These are phyloP conservation scores for Astrothelium subdiscretum DNA, from an alignment of 495 filamentous ascomycete genomes.

Conservation along the genomic window DNA sequence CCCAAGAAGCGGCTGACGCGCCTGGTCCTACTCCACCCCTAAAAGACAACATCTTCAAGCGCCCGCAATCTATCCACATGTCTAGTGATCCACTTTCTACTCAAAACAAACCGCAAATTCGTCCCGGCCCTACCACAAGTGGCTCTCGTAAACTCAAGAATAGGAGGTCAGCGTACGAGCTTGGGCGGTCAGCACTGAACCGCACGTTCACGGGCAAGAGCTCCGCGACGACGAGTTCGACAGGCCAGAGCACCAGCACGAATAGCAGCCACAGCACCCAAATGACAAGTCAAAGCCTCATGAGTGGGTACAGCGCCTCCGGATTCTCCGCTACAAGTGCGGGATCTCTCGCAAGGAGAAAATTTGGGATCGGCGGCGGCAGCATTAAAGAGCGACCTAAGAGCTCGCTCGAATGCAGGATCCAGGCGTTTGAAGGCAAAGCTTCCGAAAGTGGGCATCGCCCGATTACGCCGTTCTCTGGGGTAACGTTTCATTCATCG, in stretches of 20 bases:
- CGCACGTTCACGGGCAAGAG: constrained; percentile 82
- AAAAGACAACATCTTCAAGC: constrained; percentile 40
- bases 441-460: constrained; percentile 28
- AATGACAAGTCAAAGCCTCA: constrained; percentile 70
- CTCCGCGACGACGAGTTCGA: constrained; percentile 62
- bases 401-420: constrained; percentile 37
- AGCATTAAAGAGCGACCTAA: constrained; percentile 38
- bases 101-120: constrained; percentile 22
- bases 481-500: constrained; percentile 73
- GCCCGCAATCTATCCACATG: constrained; percentile 39
- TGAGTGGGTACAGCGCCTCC: constrained; percentile 86
- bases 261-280: constrained; percentile 61
- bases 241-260: constrained; percentile 59
- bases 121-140: constrained; percentile 21
- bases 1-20: constrained; percentile 22
- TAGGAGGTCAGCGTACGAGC: constrained; percentile 76
- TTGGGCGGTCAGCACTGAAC: constrained; percentile 55
- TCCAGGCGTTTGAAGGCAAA: constrained; percentile 24
- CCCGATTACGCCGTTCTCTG: constrained; percentile 61
- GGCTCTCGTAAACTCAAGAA: constrained; percentile 34
- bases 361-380: constrained; percentile 24
- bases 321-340: constrained; percentile 92
- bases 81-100: constrained; percentile 36
- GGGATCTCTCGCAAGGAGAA: constrained; percentile 75
- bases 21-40: constrained; percentile 31